Evolutionary conservation across 352 stramenopile species (phyloP).

Genomic region (Globisporangium apiculatum): DNA sequence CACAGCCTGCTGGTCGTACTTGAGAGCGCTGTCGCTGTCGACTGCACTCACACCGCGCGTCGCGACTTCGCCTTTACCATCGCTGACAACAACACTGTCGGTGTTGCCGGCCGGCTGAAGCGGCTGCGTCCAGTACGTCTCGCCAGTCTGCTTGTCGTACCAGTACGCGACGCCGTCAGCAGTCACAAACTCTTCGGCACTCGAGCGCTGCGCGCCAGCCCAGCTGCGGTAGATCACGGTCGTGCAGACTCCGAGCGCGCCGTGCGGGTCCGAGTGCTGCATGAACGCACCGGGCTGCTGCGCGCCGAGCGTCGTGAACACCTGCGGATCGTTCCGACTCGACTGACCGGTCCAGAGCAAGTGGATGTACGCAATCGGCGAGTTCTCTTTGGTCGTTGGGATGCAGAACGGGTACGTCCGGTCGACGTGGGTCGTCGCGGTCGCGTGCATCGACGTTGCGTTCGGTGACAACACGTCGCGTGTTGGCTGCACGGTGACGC

Average conservation of each 20-base stretch:
- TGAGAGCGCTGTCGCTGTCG: conserved; percentile 34
- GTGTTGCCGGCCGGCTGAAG: conserved; percentile 66
- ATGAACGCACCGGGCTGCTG: conserved; percentile 92
- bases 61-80: conserved; percentile 59
- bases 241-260: conserved; percentile 72
- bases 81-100: conserved; percentile 68
- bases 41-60: conserved; percentile 63
- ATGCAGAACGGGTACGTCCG: conserved; percentile 91
- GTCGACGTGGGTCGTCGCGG: conserved; percentile 83
- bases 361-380: conserved; percentile 90
- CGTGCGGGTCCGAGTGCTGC: conserved; percentile 68
- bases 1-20: conserved; percentile 63
- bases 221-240: conserved; percentile 90
- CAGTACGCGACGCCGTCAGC: conserved; percentile 90
- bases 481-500: conserved; percentile 64
- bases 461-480: conserved; percentile 84
- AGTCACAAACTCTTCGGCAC: conserved; percentile 88
- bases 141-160: conserved; percentile 67
- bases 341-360: conserved; percentile 86
- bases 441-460: conserved; percentile 69
- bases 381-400: conserved; percentile 88
- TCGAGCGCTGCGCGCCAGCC: conserved; percentile 83
- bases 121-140: conserved; percentile 90
- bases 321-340: conserved; percentile 87
- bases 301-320: conserved; percentile 81